Evolutionary conservation across 768 basidiomycete genomes (phyloP).

Genomic region (Boletus speciosus): DNA sequence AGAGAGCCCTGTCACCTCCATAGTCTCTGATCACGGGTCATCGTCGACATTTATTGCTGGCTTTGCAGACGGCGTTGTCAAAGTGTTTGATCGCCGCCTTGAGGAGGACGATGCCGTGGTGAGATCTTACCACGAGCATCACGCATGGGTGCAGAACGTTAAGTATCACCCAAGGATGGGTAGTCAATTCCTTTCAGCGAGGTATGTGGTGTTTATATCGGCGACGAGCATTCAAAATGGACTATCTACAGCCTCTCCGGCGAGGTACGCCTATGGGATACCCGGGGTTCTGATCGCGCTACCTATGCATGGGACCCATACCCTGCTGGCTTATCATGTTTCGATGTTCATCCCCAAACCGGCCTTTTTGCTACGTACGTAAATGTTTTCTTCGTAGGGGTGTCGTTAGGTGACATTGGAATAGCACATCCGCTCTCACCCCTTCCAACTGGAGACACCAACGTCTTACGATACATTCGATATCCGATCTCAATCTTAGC

Average conservation of each 20-base stretch:
- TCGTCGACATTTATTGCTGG: constrained; percentile 83
- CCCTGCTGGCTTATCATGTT: constrained; percentile 70
- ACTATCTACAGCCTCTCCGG: constrained; percentile 67
- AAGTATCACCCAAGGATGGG: constrained; percentile 71
- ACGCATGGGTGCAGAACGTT: constrained; percentile 91
- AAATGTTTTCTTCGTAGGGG: neutral
- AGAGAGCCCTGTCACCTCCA: constrained; percentile 84
- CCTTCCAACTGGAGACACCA: constrained; percentile 65
- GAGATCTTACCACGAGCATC: constrained; percentile 66
- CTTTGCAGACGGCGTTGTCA: constrained; percentile 88
- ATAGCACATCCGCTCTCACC: constrained; percentile 58
- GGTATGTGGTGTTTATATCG: constrained; percentile 45
- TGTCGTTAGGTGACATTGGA: constrained; percentile 4
- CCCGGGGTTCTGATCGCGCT: constrained; percentile 60
- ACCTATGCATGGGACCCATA: constrained; percentile 62
- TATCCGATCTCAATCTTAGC: constrained; percentile 36
- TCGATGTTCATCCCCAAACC: constrained; percentile 83
- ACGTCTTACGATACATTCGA: constrained; percentile 55
- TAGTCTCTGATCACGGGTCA: constrained; percentile 72
- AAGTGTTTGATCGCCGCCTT: constrained; percentile 88
- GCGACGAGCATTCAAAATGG: neutral
- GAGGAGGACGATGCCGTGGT: constrained; percentile 82
- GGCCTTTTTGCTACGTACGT: constrained; percentile 85
- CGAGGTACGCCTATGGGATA: constrained; percentile 88
- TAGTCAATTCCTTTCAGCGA: constrained; percentile 78